Percentiles rank a stretch among this genome's conserved stretches.
Evolutionary conservation across 805 yeast genomes (phyloP).

Genomic region (Yarrowia sp.): DNA sequence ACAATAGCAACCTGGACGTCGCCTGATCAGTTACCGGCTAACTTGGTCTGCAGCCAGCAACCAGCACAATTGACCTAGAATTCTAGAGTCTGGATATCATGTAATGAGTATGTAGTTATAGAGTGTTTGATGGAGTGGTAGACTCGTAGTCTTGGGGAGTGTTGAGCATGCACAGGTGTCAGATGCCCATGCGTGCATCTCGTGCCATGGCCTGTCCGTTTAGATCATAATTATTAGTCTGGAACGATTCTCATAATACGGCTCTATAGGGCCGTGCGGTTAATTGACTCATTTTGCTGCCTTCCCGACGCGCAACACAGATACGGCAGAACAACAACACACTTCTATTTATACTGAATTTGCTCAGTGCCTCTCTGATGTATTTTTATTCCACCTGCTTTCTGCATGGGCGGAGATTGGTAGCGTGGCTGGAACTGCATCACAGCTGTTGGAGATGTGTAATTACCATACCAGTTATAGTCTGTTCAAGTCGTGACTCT

Average conservation of each 20-base stretch:
- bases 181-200: too few species aligned
- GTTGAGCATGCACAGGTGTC: too few species aligned
- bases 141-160: too few species aligned
- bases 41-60: neutral
- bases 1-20: neutral
- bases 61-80: conserved; percentile 2
- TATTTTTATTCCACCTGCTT: neutral
- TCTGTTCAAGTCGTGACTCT: too few species aligned
- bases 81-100: conserved; percentile 4
- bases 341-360: neutral
- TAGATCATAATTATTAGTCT: neutral
- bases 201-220: neutral
- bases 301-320: too few species aligned
- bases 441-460: too few species aligned
- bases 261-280: neutral
- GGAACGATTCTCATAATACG: too few species aligned
- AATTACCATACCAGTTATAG: too few species aligned
- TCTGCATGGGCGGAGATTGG: neutral
- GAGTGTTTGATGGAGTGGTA: neutral
- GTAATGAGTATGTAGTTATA: conserved; percentile 8
- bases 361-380: neutral
- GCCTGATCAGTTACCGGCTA: neutral
- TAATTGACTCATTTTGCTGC: neutral
- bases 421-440: too few species aligned
- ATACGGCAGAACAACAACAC: too few species aligned